A percentile compares a stretch with the other conserved stretches of the same genome.
Evolutionary conservation across 257 asterid genomes (phyloP).

Genomic region (Lycium ferocissimum): DNA sequence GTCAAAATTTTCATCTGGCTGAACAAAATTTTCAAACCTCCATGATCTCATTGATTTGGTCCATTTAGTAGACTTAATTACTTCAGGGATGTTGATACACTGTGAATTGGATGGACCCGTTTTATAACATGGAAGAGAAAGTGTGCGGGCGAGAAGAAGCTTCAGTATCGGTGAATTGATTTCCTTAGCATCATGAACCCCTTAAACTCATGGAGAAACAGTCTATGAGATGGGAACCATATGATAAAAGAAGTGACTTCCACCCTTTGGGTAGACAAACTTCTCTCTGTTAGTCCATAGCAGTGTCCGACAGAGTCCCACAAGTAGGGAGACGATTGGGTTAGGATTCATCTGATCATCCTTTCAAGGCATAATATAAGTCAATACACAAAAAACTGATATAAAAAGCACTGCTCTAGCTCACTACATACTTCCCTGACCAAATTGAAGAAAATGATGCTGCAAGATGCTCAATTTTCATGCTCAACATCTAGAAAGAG

Average conservation of each 20-base stretch:
- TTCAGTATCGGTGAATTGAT: neutral
- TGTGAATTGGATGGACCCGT: no score
- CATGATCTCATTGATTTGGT: no score
- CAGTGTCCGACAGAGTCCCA: neutral
- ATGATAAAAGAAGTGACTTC: slow-evolving; percentile 8
- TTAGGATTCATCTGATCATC: neutral
- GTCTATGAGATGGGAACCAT: neutral
- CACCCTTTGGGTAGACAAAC: neutral
- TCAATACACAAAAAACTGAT: neutral
- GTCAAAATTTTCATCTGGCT: slow-evolving; percentile 65
- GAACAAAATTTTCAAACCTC: slow-evolving; percentile 43
- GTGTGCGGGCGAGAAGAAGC: no score
- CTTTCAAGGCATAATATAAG: neutral
- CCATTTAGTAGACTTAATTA: no score
- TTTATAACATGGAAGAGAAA: no score
- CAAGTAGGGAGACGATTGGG: neutral
- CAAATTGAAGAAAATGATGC: neutral
- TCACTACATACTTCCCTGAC: neutral
- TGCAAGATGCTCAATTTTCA: slow-evolving; percentile 1
- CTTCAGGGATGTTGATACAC: no score
- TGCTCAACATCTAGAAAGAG: slow-evolving; percentile 7
- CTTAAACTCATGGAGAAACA: neutral
- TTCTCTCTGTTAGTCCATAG: neutral
- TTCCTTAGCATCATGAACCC: neutral
- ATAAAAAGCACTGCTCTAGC: neutral